phyloP scores from a whole-genome alignment of 139 green algal species.

The Gonium pectorale region DNA sequence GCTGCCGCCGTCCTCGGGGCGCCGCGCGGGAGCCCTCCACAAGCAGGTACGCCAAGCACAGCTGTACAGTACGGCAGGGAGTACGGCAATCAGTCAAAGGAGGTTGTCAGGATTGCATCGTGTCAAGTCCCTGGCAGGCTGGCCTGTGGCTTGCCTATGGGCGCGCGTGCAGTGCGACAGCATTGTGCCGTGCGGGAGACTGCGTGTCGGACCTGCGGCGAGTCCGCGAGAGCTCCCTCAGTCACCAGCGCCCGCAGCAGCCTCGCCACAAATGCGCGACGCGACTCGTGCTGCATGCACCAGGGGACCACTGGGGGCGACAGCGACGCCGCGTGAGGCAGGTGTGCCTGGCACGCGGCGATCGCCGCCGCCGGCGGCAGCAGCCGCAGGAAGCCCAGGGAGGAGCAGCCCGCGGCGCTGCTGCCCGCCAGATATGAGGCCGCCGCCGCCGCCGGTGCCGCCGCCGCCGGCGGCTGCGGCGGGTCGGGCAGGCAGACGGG shows the following conservation, averaged over 20 bases:
- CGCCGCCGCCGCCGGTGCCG: neutral
- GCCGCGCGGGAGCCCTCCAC: slow-evolving; percentile 40
- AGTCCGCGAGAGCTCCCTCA: neutral
- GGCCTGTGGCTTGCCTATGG: too few species aligned
- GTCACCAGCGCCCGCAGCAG: slow-evolving; percentile 34
- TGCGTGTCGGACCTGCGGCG: slow-evolving; percentile 25
- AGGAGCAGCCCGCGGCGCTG: slow-evolving; percentile 2
- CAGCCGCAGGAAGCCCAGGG: slow-evolving; percentile 7
- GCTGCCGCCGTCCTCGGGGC: too few species aligned
- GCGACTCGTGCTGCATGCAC: slow-evolving; percentile 25
- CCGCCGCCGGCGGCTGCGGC: neutral
- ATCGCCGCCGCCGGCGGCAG: neutral
- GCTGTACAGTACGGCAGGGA: too few species aligned
- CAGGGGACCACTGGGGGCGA: slow-evolving; percentile 7
- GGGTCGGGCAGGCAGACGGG: slow-evolving; percentile 44
- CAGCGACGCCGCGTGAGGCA: neutral
- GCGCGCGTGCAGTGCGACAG: too few species aligned
- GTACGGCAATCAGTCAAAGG: too few species aligned
- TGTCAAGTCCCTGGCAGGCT: too few species aligned
- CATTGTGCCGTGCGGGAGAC: too few species aligned
- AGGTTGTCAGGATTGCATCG: too few species aligned
- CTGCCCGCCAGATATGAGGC: neutral
- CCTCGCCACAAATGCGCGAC: slow-evolving; percentile 35
- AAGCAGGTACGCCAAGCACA: slow-evolving; percentile 46
- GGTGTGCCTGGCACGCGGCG: neutral